These are phyloP conservation scores for Physcomitrium patens DNA, from an alignment of 225 moss, liverwort and hornwort species.

Conservation along the genomic window DNA sequence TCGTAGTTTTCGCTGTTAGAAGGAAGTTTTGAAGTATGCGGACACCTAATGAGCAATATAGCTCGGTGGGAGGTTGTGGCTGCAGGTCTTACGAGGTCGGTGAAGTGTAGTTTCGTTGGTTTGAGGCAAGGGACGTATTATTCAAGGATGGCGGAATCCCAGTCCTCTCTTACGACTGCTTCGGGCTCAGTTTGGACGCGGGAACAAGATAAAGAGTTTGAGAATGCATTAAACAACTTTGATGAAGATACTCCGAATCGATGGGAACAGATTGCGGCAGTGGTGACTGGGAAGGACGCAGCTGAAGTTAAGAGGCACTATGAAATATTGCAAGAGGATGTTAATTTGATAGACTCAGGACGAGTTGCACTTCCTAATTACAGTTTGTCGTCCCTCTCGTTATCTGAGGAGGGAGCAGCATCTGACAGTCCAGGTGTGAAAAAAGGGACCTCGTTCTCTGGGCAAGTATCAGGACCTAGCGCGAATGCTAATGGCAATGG, in stretches of 20 bases:
- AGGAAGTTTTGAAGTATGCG: not conserved
- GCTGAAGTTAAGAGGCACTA: constrained; percentile 82
- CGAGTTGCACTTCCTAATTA: constrained; percentile 84
- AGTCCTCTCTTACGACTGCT: constrained; percentile 41
- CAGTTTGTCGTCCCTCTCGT: constrained; percentile 62
- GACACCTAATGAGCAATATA: not conserved
- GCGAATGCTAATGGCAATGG: constrained; percentile 60
- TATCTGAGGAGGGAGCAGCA: constrained; percentile 63
- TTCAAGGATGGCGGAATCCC: not conserved
- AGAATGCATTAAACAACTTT: constrained; percentile 71
- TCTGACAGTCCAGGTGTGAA: constrained; percentile 73
- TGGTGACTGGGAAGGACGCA: constrained; percentile 75
- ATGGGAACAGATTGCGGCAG: constrained; percentile 84
- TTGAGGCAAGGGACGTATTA: not conserved
- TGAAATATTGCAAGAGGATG: constrained; percentile 78
- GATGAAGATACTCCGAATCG: constrained; percentile 64
- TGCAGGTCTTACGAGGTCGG: constrained; percentile 1
- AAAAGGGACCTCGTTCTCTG: constrained; percentile 60
- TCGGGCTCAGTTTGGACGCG: constrained; percentile 66
- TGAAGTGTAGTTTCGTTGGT: not conserved
- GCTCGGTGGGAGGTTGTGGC: not conserved
- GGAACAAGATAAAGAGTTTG: constrained; percentile 83
- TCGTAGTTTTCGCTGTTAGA: not conserved
- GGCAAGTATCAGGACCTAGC: constrained; percentile 68
- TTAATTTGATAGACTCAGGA: constrained; percentile 78